These are phyloP conservation scores for Phellinidium pouzarii DNA, from an alignment of 1,284 basidiomycete genomes.

Conservation along the genomic window DNA sequence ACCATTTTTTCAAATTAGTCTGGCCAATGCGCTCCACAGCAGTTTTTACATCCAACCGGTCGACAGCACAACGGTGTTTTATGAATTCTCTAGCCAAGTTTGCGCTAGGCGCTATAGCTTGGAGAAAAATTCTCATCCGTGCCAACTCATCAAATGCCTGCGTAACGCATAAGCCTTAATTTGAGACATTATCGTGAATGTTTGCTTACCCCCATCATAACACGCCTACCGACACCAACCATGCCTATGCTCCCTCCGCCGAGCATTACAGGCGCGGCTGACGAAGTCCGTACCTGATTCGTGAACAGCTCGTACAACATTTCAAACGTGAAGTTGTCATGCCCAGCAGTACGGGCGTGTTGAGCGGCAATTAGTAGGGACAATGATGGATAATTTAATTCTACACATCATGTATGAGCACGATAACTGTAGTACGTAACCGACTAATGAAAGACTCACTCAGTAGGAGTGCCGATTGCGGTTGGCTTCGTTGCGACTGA, in stretches of 20 bases:
- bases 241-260: slow-evolving; percentile 71
- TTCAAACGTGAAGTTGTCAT: slow-evolving; percentile 68
- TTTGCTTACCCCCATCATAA: slow-evolving; percentile 52
- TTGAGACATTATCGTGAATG: slow-evolving; percentile 9
- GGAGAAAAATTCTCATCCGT: slow-evolving; percentile 43
- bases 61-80: slow-evolving; percentile 55
- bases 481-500: slow-evolving; percentile 33
- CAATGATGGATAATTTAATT: slow-evolving; percentile 61
- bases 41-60: slow-evolving; percentile 51
- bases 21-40: slow-evolving; percentile 61
- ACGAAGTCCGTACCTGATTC: slow-evolving; percentile 59
- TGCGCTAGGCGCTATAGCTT: slow-evolving; percentile 37
- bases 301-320: slow-evolving; percentile 67
- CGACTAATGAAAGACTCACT: slow-evolving; percentile 33
- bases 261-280: slow-evolving; percentile 65
- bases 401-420: slow-evolving; percentile 30
- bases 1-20: slow-evolving; percentile 71
- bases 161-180: slow-evolving; percentile 12
- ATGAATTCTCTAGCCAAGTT: slow-evolving; percentile 54
- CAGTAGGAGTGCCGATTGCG: slow-evolving; percentile 49
- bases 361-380: slow-evolving; percentile 67
- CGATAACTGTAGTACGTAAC: neutral
- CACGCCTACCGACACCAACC: slow-evolving; percentile 53
- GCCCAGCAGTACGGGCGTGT: slow-evolving; percentile 59
- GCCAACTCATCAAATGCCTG: slow-evolving; percentile 68